Conservation (phyloP, 257 asterid species). For the Rehmannia glutinosa region DNA sequence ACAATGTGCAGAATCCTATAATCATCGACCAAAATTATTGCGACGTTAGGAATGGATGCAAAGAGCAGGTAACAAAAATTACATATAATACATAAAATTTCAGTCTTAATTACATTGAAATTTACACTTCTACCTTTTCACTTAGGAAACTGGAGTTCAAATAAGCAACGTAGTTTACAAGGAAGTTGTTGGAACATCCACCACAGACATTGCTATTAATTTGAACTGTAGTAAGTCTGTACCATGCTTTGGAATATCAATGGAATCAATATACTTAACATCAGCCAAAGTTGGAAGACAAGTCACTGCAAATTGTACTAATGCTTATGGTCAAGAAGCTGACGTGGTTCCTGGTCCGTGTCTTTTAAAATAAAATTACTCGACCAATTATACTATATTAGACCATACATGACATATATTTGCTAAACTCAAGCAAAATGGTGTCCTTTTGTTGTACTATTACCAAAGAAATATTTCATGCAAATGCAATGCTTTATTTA, state of each 20-base stretch:
- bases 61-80: constrained; percentile 25
- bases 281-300: constrained; percentile 21
- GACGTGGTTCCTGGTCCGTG: constrained; percentile 46
- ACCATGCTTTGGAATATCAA: constrained; percentile 39
- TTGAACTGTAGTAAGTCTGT: constrained; percentile 53
- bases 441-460: neutral
- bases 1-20: constrained; percentile 46
- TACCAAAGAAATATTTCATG: neutral
- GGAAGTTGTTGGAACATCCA: constrained; percentile 46
- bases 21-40: constrained; percentile 72
- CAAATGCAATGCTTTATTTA: neutral
- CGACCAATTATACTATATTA: neutral
- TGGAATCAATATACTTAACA: constrained; percentile 27
- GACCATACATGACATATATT: neutral
- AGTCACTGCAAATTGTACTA: constrained; percentile 41
- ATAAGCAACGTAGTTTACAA: constrained; percentile 43
- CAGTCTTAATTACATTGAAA: too few relatives aligned
- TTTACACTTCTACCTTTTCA: too few relatives aligned
- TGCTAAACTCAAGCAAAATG: too few relatives aligned
- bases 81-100: too few relatives aligned
- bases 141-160: constrained; percentile 54
- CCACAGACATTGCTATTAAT: constrained; percentile 39
- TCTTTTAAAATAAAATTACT: constrained; percentile 23
- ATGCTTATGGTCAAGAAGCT: constrained; percentile 45
- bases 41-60: constrained; percentile 28